Evolutionary conservation across 306 rosid genomes (phyloP).

Genomic region (Gynostemma pentaphyllum): DNA sequence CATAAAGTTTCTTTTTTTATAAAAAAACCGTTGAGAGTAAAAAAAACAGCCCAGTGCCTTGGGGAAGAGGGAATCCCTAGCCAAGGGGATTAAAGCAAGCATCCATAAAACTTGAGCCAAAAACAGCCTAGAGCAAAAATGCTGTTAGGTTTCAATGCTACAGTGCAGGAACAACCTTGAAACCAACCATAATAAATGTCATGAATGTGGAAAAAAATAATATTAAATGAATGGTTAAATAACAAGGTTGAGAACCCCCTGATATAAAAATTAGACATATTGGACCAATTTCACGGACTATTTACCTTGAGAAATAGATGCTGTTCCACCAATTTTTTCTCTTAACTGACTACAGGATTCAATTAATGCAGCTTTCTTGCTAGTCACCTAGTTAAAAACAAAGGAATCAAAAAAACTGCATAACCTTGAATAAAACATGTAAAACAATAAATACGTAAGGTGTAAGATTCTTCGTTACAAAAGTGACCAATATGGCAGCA

Average conservation of each 20-base stretch:
- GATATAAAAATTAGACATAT: background rate
- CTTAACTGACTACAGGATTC: slow-evolving; percentile 56
- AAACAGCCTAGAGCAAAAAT: no score
- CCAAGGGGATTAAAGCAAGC: no score
- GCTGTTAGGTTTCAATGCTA: background rate
- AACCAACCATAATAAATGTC: background rate
- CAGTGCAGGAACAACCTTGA: background rate
- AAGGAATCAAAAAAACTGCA: background rate
- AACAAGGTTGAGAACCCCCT: background rate
- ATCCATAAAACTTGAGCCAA: no score
- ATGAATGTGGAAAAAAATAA: background rate
- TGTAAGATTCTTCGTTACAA: background rate
- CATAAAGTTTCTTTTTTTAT: no score
- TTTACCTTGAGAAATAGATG: slow-evolving; percentile 62
- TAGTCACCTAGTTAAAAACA: slow-evolving; percentile 51
- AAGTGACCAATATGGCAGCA: background rate
- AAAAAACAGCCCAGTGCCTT: no score
- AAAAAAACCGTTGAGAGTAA: no score
- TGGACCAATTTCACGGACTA: slow-evolving; percentile 2
- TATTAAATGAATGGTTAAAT: background rate
- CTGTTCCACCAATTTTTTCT: slow-evolving; percentile 53
- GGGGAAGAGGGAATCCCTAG: no score
- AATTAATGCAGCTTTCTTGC: slow-evolving; percentile 73
- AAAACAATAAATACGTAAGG: background rate
- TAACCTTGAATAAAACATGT: background rate